Conservation (phyloP, 192 early-diverging fungal genomes). For the Coemansia sp. region DNA sequence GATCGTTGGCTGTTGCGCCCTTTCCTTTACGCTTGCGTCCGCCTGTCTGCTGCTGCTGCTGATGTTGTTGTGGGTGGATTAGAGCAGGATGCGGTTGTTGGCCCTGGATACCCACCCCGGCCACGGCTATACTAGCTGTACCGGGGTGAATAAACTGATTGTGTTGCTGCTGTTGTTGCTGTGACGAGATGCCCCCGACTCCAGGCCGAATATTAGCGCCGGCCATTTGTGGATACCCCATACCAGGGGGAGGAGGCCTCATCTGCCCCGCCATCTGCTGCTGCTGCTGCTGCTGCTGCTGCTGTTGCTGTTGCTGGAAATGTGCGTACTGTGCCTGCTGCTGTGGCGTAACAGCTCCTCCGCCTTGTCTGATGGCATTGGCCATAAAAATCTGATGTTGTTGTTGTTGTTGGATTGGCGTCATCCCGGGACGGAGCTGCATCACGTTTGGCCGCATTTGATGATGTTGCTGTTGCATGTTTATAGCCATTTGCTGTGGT, state of each 20-base stretch:
- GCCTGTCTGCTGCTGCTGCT: background rate
- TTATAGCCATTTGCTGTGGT: constrained; percentile 22
- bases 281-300: constrained; percentile 28
- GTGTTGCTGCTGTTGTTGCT: constrained; percentile 24
- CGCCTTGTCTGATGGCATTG: constrained; percentile 1
- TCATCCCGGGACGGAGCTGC: constrained; percentile 32
- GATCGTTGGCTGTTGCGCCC: background rate
- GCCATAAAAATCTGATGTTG: constrained; percentile 5
- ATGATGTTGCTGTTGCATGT: constrained; percentile 23
- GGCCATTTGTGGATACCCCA: constrained; percentile 12
- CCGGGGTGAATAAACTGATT: constrained; percentile 30
- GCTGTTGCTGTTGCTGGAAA: constrained; percentile 24
- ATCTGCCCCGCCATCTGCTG: constrained; percentile 27
- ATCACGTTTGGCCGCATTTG: constrained; percentile 32
- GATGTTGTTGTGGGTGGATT: constrained; percentile 18
- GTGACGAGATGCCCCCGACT: background rate
- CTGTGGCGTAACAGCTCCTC: constrained; percentile 18
- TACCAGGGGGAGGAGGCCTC: constrained; percentile 10
- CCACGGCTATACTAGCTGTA: constrained; percentile 19
- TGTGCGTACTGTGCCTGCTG: constrained; percentile 29
- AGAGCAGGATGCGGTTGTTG: constrained; percentile 44
- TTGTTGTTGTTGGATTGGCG: constrained; percentile 15
- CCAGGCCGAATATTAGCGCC: constrained; percentile 15
- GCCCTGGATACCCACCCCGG: constrained; percentile 25
- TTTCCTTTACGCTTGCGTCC: constrained; percentile 36